Conservation (phyloP, 331 rosid genomes). For the Phaseolus coccineus region DNA sequence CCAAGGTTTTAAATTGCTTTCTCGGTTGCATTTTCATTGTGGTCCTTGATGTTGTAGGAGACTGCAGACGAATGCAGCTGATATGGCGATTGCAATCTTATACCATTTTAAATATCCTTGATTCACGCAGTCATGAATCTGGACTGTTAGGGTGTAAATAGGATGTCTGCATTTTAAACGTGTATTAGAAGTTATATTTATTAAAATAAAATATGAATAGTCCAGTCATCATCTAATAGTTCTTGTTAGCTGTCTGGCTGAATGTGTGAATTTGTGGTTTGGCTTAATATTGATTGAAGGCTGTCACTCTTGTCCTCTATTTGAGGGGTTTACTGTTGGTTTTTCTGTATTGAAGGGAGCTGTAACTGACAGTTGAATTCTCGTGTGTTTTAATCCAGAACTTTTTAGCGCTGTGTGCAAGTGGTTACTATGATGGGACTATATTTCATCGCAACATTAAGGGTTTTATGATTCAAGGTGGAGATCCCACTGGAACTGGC, state of each 20-base stretch:
- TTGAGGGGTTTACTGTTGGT: not conserved
- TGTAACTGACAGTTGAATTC: constrained; percentile 11
- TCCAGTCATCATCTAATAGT: not conserved
- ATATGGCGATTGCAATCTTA: not conserved
- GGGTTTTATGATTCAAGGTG: constrained; percentile 99
- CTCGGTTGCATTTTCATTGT: not conserved
- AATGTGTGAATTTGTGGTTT: not conserved
- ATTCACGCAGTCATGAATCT: not conserved
- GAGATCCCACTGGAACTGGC: constrained; percentile 97
- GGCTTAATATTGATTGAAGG: not conserved
- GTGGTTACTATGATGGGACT: constrained; percentile 94
- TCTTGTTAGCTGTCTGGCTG: not conserved
- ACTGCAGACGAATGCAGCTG: not conserved
- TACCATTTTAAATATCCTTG: no score
- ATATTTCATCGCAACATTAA: constrained; percentile 94
- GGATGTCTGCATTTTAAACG: not conserved
- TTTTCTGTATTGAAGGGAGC: not conserved
- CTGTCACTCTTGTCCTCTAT: not conserved
- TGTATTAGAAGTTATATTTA: not conserved
- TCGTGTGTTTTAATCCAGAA: constrained; percentile 59
- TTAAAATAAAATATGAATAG: not conserved
- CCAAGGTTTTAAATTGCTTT: not conserved
- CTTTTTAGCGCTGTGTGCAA: constrained; percentile 79
- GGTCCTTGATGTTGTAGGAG: not conserved
- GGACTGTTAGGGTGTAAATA: not conserved